Base-by-base conservation (phyloP, 2,329 filamentous ascomycete species). In the Lasiodiplodia gonubiensis region DNA sequence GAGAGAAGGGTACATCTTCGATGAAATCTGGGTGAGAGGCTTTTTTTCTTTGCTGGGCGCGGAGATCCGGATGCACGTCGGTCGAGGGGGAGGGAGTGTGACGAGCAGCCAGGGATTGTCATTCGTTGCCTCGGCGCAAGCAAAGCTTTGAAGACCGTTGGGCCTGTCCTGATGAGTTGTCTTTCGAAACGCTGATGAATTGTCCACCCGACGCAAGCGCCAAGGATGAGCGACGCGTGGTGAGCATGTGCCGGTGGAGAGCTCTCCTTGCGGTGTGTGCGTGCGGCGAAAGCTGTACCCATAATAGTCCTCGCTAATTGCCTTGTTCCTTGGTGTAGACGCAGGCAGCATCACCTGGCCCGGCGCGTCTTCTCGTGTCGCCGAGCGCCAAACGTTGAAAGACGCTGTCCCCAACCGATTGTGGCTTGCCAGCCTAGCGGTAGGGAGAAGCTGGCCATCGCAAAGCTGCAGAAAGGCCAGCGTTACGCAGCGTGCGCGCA, bases 21-120 rank as follows among this genome's bases (percentile, higher is more conserved):
- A 59, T 59, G n/a, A 18, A 4, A 46, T 30, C 55, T 59, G 25
- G 42, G 14, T 49, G 59, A 51, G 59, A 21, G 59, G 59, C 51
- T 51, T 63, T 51, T 42, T 27, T 54, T 10, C n/a, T 6, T 18
- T 10, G 37, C 37, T 33, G 35, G 16, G 59, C 30, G 59, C 30
- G 59, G 59, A 63, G 59, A 63, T 63, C 59, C 59, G 59, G 59
- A 63, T 48, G 30, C 59, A 21, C 30, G 46, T 37, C 59, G 46
- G 59, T 46, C 42, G 37, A 37, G 30, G 10, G 27, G 25, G 46
- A 23, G 5, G 49, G 59, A 37, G 30, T 14, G 42, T 30, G 39
- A 51, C 27, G 5, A 33, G 30, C n/a, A 11, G 23, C 59, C 23
- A 27, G 46, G 59, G 30, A 33, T 11, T 16, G 30, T 25, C 30